Conservation (phyloP, 1,284 basidiomycete genomes). For the Sporisorium scitamineum region DNA sequence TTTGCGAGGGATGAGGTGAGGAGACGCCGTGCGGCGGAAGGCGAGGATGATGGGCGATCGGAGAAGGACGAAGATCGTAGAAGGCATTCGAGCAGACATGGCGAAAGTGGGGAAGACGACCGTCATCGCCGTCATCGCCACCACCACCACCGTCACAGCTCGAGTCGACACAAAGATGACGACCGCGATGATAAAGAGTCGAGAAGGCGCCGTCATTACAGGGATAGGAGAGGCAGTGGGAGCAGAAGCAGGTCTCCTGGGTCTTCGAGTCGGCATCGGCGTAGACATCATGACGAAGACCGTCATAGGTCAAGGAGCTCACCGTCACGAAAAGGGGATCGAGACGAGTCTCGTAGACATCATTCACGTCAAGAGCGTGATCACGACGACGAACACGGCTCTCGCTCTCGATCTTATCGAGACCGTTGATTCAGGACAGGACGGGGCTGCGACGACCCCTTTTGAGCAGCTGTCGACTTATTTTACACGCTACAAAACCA, state of each 20-base stretch:
- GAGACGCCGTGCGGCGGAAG: slow-evolving; percentile 28
- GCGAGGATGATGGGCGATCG: slow-evolving; percentile 36
- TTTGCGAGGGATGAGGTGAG: slow-evolving; percentile 47
- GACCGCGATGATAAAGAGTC: slow-evolving; percentile 11
- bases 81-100: slow-evolving; percentile 16
- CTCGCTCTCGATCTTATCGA: slow-evolving; percentile 3
- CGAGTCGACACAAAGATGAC: slow-evolving; percentile 12
- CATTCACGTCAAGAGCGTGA: background rate
- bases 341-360: background rate
- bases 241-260: slow-evolving; percentile 35
- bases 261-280: slow-evolving; percentile 12
- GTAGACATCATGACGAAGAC: slow-evolving; percentile 3
- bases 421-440: background rate
- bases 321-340: slow-evolving; percentile 1
- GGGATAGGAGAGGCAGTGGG: slow-evolving; percentile 7
- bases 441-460: background rate
- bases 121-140: background rate
- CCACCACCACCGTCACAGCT: slow-evolving; percentile 10
- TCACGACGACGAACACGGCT: background rate
- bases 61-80: slow-evolving; percentile 2
- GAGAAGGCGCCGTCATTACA: slow-evolving; percentile 14
- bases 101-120: slow-evolving; percentile 12
- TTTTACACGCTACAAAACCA: no score
- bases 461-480: background rate
- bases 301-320: background rate